These are phyloP conservation scores for Neostapfia colusana DNA, from an alignment of 176 grass and related monocot species.

Conservation along the genomic window DNA sequence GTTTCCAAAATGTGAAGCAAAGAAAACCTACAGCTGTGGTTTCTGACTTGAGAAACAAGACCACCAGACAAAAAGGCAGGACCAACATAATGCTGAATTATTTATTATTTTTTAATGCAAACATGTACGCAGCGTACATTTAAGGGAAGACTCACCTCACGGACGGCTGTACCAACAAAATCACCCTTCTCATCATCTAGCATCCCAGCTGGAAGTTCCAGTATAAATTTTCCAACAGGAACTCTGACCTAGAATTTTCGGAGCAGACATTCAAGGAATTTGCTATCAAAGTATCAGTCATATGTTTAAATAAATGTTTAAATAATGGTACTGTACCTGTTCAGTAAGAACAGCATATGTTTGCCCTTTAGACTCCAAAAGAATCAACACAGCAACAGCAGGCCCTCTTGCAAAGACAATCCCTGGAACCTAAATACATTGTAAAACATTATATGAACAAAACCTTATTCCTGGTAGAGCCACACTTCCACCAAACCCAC, in stretches of 20 bases:
- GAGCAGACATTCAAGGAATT: slow-evolving; percentile 11
- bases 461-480: background rate
- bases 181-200: slow-evolving; percentile 83
- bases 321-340: slow-evolving; percentile 49
- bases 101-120: background rate
- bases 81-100: background rate
- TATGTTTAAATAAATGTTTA: background rate
- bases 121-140: background rate
- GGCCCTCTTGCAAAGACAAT: slow-evolving; percentile 94
- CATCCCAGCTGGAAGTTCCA: slow-evolving; percentile 96
- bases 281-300: background rate
- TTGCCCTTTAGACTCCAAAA: slow-evolving; percentile 73
- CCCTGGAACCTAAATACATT: slow-evolving; percentile 78
- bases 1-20: background rate
- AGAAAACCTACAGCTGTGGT: background rate
- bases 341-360: slow-evolving; percentile 83
- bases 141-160: slow-evolving; percentile 56
- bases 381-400: slow-evolving; percentile 85
- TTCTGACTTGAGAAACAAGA: background rate
- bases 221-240: slow-evolving; percentile 72
- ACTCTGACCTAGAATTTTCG: slow-evolving; percentile 65
- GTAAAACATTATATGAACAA: slow-evolving; percentile 17
- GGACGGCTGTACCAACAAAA: slow-evolving; percentile 85
- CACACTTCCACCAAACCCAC: background rate
- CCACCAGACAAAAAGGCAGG: background rate